A percentile compares a stretch with the other conserved stretches of the same genome.
Evolutionary conservation across 129 eudicot genomes (phyloP).

Genomic region (Deinandra increscens): DNA sequence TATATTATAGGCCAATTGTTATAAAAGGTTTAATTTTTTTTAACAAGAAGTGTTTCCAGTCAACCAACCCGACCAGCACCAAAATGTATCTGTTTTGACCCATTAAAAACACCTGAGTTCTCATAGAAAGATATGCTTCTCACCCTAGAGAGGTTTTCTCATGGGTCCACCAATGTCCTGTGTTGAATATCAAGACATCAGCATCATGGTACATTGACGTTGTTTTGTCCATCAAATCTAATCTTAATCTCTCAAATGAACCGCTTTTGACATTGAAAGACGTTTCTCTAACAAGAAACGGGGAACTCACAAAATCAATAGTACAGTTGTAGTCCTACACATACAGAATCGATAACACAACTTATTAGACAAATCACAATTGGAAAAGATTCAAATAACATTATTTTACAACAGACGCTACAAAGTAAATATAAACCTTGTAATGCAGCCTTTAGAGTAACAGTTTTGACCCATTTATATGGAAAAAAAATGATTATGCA

Average conservation of each 20-base stretch:
- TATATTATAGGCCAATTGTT: neutral
- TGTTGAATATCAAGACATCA: conserved; percentile 76
- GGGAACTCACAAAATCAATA: conserved; percentile 84
- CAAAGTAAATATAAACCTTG: too few relatives aligned
- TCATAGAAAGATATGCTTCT: conserved; percentile 23
- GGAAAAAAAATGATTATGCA: neutral
- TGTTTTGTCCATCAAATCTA: conserved; percentile 87
- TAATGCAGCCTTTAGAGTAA: neutral
- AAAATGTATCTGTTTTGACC: neutral
- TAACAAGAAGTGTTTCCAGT: neutral
- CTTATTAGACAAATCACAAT: conserved; percentile 2
- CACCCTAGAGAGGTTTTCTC: conserved; percentile 96
- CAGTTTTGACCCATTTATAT: neutral
- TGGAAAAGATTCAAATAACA: neutral
- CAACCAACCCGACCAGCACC: neutral
- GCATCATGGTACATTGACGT: conserved; percentile 84
- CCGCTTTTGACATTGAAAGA: conserved; percentile 52
- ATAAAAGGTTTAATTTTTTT: neutral
- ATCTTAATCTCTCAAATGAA: conserved; percentile 65
- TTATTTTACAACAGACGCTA: neutral
- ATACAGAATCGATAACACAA: conserved; percentile 17
- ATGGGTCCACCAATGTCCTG: conserved; percentile 98
- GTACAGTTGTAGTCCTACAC: conserved; percentile 83
- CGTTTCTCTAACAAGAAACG: conserved; percentile 80
- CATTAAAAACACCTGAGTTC: neutral